Evolutionary conservation across 768 basidiomycete species (phyloP).

Genomic region (Coprinellus micaceus): DNA sequence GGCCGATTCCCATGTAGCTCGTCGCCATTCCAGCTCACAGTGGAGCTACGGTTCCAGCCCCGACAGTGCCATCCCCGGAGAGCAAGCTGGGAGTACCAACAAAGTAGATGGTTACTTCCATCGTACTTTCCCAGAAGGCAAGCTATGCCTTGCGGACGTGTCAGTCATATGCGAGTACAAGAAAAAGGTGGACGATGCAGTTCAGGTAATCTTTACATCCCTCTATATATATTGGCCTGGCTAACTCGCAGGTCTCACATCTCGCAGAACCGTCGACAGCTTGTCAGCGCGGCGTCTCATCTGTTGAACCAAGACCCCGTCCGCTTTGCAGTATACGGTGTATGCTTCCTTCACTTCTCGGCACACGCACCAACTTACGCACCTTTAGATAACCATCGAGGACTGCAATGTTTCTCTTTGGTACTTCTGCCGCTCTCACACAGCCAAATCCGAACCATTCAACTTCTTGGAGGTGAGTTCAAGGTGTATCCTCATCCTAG

Average conservation of each 20-base stretch:
- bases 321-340: background rate
- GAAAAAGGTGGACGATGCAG: background rate
- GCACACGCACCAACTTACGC: background rate
- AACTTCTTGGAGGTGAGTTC: background rate
- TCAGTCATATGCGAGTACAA: background rate
- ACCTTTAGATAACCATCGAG: slow-evolving; percentile 8
- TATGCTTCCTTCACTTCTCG: background rate
- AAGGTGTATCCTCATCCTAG: too few relatives aligned
- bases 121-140: too few relatives aligned
- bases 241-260: background rate
- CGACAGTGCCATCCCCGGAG: too few relatives aligned
- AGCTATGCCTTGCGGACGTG: background rate
- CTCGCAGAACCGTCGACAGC: background rate
- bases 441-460: slow-evolving; percentile 5
- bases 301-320: slow-evolving; percentile 1
- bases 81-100: too few relatives aligned
- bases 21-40: too few relatives aligned
- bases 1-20: too few relatives aligned
- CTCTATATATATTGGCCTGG: too few relatives aligned
- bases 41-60: too few relatives aligned
- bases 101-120: too few relatives aligned
- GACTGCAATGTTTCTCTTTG: background rate
- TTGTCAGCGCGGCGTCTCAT: background rate
- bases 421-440: slow-evolving; percentile 10
- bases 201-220: background rate